Percentiles rank a stretch among this genome's conserved stretches.
phyloP scores from a whole-genome alignment of 2,329 filamentous ascomycete genomes.

The Aspergillus sp. region DNA sequence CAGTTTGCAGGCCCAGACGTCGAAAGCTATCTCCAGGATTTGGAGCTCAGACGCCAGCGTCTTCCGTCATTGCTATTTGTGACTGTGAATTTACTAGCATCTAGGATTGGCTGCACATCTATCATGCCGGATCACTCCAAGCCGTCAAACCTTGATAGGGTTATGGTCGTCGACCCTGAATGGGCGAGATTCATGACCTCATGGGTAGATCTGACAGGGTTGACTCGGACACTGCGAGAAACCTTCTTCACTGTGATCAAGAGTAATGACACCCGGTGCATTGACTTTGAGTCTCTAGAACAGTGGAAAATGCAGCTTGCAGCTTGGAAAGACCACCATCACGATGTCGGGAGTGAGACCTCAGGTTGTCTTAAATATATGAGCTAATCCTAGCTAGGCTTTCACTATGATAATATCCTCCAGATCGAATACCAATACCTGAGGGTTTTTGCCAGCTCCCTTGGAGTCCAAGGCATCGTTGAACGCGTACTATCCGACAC shows the following conservation, averaged over 20 bases:
- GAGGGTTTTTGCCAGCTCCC: conserved; percentile 32
- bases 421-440: conserved; percentile 48
- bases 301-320: conserved; percentile 12
- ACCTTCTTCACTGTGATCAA: neutral
- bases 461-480: conserved; percentile 52
- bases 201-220: conserved; percentile 39
- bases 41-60: conserved; percentile 28
- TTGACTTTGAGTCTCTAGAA: conserved; percentile 7
- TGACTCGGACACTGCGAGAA: conserved; percentile 37
- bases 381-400: neutral
- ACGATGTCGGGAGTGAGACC: neutral
- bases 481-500: conserved; percentile 17
- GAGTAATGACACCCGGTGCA: neutral
- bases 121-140: conserved; percentile 45
- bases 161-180: conserved; percentile 40
- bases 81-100: conserved; percentile 48
- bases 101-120: conserved; percentile 46
- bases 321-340: conserved; percentile 9
- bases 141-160: neutral
- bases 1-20: conserved; percentile 12
- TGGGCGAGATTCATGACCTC: conserved; percentile 47
- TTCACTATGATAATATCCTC: conserved; percentile 38
- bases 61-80: conserved; percentile 40
- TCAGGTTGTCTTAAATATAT: neutral
- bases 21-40: conserved; percentile 18